phyloP scores from a whole-genome alignment of 129 eudicot genomes.

The Cynara cardunculus region DNA sequence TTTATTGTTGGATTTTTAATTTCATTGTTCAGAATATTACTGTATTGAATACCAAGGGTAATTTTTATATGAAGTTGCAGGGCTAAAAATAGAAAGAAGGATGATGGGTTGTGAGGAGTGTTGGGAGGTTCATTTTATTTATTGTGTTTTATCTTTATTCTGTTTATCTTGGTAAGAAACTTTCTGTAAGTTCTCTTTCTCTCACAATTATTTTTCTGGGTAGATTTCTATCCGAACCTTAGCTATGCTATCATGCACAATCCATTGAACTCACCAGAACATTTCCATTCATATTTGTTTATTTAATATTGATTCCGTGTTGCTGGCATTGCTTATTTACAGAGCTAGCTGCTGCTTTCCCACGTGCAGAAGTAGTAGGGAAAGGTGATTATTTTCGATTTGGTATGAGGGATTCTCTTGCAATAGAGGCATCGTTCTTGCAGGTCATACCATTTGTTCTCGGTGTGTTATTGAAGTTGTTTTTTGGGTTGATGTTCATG shows the following conservation, averaged over 20 bases:
- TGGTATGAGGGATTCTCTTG: constrained; percentile 99
- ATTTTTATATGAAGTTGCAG: constrained; percentile 3
- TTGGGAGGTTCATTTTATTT: not conserved
- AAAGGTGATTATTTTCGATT: constrained; percentile 96
- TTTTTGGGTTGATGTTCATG: not conserved
- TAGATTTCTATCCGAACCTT: not conserved
- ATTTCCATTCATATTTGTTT: constrained; percentile 4
- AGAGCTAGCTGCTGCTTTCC: constrained; percentile 91
- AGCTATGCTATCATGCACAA: not conserved
- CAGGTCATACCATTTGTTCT: constrained; percentile 50
- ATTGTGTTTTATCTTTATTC: constrained; percentile 7
- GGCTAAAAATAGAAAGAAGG: not conserved
- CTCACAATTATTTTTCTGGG: not conserved
- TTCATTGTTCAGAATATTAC: not conserved
- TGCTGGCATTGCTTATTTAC: constrained; percentile 25
- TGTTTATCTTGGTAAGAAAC: not conserved
- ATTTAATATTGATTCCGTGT: not conserved
- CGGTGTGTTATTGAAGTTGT: not conserved
- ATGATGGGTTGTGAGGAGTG: not conserved
- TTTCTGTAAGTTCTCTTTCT: not conserved
- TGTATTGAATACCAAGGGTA: not conserved
- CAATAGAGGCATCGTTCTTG: constrained; percentile 93
- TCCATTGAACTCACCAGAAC: not conserved
- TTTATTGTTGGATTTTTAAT: not conserved
- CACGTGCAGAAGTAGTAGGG: constrained; percentile 78